A percentile compares a stretch with the other conserved stretches of the same genome.
Conservation (phyloP, 306 rosid species). For the Cucumis melo region DNA sequence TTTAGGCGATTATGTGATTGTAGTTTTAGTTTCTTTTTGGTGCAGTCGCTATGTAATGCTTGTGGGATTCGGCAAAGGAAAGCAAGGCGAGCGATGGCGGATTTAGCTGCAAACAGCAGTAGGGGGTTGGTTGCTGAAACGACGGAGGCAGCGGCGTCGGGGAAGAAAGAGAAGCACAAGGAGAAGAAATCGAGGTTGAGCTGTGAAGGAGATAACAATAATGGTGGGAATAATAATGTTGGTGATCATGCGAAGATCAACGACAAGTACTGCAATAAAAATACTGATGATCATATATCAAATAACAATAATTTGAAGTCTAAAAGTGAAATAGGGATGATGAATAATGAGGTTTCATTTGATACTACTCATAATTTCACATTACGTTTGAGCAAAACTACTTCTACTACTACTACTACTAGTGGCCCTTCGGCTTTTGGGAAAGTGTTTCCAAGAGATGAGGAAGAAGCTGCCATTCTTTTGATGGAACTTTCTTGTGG, state of each 20-base stretch:
- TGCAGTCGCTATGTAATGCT: conserved; percentile 94
- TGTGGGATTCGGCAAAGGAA: conserved; percentile 87
- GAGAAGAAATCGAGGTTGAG: conserved; percentile 29
- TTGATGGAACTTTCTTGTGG: conserved; percentile 62
- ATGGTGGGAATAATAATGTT: not conserved
- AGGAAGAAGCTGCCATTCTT: conserved; percentile 57
- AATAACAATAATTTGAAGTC: not conserved
- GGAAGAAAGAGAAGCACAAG: conserved; percentile 19
- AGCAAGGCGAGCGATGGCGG: conserved; percentile 64
- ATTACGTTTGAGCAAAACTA: conserved; percentile 15
- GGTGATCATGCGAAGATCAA: conserved; percentile 17
- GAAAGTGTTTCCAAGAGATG: conserved; percentile 43
- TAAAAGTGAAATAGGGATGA: not conserved
- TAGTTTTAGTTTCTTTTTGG: not conserved
- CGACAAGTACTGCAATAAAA: conserved; percentile 10
- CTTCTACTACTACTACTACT: too few species aligned
- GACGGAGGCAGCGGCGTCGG: not conserved
- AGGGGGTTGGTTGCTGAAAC: conserved; percentile 1
- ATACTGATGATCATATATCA: not conserved
- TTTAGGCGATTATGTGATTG: not conserved
- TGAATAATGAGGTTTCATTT: conserved; percentile 12
- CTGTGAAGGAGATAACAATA: conserved; percentile 4
- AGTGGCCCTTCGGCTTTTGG: conserved; percentile 11
- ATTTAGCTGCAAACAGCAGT: conserved; percentile 24
- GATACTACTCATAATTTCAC: conserved; percentile 12